Conservation (phyloP, 805 yeast genomes). For the Candida tibetensis region DNA sequence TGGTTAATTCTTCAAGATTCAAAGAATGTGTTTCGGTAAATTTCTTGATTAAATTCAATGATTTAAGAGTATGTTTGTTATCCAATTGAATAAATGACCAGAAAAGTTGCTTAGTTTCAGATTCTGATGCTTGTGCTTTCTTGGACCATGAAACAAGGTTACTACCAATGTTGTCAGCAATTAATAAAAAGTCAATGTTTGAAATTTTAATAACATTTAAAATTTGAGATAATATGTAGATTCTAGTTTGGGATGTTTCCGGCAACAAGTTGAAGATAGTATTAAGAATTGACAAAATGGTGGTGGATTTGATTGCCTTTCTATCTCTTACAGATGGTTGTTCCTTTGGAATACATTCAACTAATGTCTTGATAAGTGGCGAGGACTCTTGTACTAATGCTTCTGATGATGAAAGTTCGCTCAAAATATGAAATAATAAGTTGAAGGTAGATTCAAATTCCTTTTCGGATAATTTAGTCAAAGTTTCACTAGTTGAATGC, state of each 20-base stretch:
- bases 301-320: constrained; percentile 40
- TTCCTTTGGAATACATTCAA: constrained; percentile 32
- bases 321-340: constrained; percentile 44
- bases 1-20: constrained; percentile 22
- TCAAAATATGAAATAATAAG: constrained; percentile 35
- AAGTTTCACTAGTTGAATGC: constrained; percentile 26
- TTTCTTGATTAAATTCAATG: constrained; percentile 35
- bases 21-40: constrained; percentile 30
- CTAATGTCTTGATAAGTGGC: constrained; percentile 25
- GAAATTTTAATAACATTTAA: constrained; percentile 30
- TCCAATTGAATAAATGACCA: constrained; percentile 41
- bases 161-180: constrained; percentile 34
- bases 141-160: constrained; percentile 37
- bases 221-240: constrained; percentile 29
- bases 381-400: constrained; percentile 25
- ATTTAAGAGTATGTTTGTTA: constrained; percentile 21
- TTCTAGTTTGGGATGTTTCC: constrained; percentile 28
- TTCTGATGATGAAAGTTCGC: constrained; percentile 22
- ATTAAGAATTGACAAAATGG: constrained; percentile 39
- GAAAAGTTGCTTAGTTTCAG: constrained; percentile 28
- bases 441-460: constrained; percentile 47
- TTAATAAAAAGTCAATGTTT: constrained; percentile 29
- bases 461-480: constrained; percentile 38
- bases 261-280: constrained; percentile 43
- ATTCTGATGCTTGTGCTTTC: constrained; percentile 28